Evolutionary conservation across 139 green algal species (phyloP).

Genomic region (Coccomyxa sp.): DNA sequence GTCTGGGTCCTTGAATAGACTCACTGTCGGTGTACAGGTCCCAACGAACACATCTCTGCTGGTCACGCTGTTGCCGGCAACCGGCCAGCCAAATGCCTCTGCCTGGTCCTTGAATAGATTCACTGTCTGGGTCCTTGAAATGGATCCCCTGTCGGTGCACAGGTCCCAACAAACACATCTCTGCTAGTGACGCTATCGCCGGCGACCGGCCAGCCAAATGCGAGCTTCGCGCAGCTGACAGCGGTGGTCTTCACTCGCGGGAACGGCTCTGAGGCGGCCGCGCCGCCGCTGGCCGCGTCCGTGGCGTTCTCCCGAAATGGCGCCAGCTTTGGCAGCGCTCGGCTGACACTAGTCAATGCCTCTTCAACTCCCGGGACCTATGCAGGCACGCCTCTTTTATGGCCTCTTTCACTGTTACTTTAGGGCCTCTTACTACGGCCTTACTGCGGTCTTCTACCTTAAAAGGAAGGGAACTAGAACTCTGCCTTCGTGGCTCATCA

Average conservation of each 20-base stretch:
- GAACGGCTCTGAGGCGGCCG: not conserved
- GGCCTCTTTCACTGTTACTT: too few relatives aligned
- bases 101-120: too few relatives aligned
- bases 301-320: not conserved
- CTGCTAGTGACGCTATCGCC: not conserved
- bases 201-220: not conserved
- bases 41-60: not conserved
- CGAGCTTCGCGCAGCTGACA: not conserved
- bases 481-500: too few relatives aligned
- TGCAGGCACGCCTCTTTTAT: not conserved
- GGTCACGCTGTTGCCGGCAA: not conserved
- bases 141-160: not conserved
- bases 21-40: not conserved
- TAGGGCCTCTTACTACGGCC: too few relatives aligned
- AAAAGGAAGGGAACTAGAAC: too few relatives aligned
- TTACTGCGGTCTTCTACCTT: too few relatives aligned
- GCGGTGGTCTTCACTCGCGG: not conserved
- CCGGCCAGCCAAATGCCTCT: not conserved
- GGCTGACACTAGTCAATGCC: not conserved
- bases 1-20: too few relatives aligned
- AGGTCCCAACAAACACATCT: not conserved
- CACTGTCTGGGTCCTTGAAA: too few relatives aligned
- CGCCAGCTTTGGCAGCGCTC: not conserved
- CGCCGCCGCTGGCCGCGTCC: not conserved
- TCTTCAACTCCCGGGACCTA: not conserved